Evolutionary conservation across 345 rosid genomes (phyloP).

Genomic region (Physaria fendleri): DNA sequence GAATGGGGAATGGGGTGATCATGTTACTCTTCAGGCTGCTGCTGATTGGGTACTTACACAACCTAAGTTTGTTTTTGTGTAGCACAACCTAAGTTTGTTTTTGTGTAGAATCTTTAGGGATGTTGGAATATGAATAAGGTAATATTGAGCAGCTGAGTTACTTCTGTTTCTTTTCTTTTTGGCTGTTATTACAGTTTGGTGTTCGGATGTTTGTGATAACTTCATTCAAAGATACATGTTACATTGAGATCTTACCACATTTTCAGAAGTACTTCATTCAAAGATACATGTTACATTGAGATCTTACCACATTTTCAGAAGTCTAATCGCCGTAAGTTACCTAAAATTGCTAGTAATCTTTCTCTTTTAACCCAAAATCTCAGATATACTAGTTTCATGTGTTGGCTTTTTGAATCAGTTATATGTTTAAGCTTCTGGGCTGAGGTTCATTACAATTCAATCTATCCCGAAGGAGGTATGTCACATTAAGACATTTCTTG

Average conservation of each 20-base stretch:
- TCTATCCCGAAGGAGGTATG: slow-evolving; percentile 85
- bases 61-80: neutral
- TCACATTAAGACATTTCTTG: neutral
- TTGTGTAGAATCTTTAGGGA: neutral
- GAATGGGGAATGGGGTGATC: slow-evolving; percentile 42
- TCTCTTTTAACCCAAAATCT: neutral
- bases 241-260: slow-evolving; percentile 77
- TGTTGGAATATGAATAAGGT: neutral
- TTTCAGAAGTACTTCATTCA: slow-evolving; percentile 73
- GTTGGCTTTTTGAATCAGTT: slow-evolving; percentile 40
- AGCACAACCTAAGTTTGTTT: neutral
- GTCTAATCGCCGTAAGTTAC: slow-evolving; percentile 64
- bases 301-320: slow-evolving; percentile 59
- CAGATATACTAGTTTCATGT: neutral
- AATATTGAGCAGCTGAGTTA: neutral
- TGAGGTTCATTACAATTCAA: slow-evolving; percentile 94
- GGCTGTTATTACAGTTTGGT: slow-evolving; percentile 56
- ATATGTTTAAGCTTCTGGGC: slow-evolving; percentile 95
- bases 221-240: slow-evolving; percentile 90
- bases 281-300: slow-evolving; percentile 87
- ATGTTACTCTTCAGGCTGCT: slow-evolving; percentile 36
- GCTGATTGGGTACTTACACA: slow-evolving; percentile 28
- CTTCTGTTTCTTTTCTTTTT: neutral
- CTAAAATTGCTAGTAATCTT: neutral
- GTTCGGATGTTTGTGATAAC: slow-evolving; percentile 81